These are phyloP conservation scores for Akanthomyces lecanii DNA, from an alignment of 2,329 filamentous ascomycete genomes.

Conservation along the genomic window DNA sequence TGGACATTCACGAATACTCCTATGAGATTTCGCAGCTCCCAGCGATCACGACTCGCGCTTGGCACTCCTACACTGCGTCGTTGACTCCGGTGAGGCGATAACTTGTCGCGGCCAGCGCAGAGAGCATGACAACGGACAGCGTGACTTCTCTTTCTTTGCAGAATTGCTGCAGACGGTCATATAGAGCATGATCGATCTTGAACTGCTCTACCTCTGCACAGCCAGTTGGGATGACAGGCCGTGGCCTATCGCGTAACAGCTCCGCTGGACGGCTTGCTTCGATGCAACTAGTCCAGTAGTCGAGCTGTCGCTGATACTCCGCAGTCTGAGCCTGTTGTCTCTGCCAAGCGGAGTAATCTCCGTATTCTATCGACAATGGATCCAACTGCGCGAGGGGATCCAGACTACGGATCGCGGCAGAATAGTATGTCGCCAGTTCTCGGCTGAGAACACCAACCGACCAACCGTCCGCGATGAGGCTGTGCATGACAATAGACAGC, in stretches of 20 bases:
- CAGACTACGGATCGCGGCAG: constrained; percentile 14
- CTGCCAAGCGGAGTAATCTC: constrained; percentile 24
- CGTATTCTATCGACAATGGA: constrained; percentile 24
- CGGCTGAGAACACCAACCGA: constrained; percentile 11
- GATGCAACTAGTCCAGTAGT: constrained; percentile 21
- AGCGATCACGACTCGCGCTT: constrained; percentile 6
- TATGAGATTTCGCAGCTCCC: constrained; percentile 5
- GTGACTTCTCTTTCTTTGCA: constrained; percentile 9
- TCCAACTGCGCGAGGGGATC: constrained; percentile 18
- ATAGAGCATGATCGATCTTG: constrained; percentile 6
- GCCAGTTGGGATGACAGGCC: constrained; percentile 15
- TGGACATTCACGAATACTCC: constrained; percentile 15
- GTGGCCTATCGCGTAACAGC: constrained; percentile 16
- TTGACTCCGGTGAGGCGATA: constrained; percentile 12
- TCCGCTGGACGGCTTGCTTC: constrained; percentile 17
- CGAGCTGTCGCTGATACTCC: constrained; percentile 18
- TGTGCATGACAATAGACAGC: constrained; percentile 15
- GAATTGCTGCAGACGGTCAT: constrained; percentile 5
- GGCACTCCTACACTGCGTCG: constrained; percentile 15
- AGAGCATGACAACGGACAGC: constrained; percentile 5
- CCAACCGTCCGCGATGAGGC: constrained; percentile 12
- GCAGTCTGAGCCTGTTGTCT: constrained; percentile 15
- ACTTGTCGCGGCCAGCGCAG: constrained; percentile 15
- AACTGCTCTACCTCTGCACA: not conserved
- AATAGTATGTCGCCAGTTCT: constrained; percentile 20